Evolutionary conservation across 208 protist genomes (phyloP).

Genomic region (Lotmaria passim): DNA sequence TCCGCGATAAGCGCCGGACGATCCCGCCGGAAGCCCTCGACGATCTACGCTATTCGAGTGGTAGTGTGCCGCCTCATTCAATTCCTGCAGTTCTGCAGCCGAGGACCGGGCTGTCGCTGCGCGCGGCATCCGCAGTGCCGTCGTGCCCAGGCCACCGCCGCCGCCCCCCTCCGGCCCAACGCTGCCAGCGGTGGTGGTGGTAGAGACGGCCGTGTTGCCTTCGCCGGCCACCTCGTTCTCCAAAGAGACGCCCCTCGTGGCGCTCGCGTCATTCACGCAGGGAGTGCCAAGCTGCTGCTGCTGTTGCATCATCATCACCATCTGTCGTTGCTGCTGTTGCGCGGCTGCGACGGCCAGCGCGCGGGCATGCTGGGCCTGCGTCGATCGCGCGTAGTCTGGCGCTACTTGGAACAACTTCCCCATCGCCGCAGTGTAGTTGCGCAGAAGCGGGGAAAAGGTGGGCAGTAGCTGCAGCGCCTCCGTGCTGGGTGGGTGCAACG

Average conservation of each 20-base stretch:
- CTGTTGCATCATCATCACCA: background rate
- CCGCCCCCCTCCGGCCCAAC: background rate
- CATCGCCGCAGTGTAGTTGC: constrained; percentile 36
- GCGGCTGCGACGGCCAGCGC: constrained; percentile 17
- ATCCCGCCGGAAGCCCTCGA: background rate
- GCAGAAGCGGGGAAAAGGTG: constrained; percentile 40
- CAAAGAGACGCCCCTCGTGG: constrained; percentile 6
- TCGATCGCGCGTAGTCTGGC: constrained; percentile 34
- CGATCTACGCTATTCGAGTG: constrained; percentile 11
- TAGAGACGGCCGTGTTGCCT: background rate
- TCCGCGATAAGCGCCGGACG: background rate
- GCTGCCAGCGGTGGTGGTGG: background rate
- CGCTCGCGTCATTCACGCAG: background rate
- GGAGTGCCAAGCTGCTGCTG: constrained; percentile 1
- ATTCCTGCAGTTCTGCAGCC: constrained; percentile 3
- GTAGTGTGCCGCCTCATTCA: constrained; percentile 1
- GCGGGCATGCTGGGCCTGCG: constrained; percentile 29
- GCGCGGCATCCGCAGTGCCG: constrained; percentile 1
- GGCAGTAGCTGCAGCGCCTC: constrained; percentile 38
- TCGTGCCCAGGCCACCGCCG: background rate
- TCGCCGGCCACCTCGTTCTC: constrained; percentile 8
- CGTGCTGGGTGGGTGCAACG: constrained; percentile 34
- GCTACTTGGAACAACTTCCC: constrained; percentile 18
- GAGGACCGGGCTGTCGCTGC: constrained; percentile 18
- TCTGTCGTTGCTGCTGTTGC: constrained; percentile 14